Percentiles rank a stretch among this genome's conserved stretches.
phyloP scores from a whole-genome alignment of 257 asterid species.

The Orobanche coerulescens region DNA sequence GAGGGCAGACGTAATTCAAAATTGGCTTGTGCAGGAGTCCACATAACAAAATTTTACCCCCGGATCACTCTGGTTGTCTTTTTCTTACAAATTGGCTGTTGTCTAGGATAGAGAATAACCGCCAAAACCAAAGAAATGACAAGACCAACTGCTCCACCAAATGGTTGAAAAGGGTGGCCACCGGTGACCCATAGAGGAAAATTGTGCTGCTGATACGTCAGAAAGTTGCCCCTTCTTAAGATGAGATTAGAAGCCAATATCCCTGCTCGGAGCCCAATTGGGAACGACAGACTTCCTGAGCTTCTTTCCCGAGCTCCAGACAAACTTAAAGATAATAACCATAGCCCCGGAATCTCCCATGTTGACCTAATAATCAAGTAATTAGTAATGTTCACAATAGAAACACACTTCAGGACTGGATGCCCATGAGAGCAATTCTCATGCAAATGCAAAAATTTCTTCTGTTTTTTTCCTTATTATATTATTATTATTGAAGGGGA shows the following conservation, averaged over 20 bases:
- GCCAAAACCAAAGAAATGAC: conserved; percentile 48
- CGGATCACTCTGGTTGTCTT: conserved; percentile 31
- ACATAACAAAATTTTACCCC: conserved; percentile 18
- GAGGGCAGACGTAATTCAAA: not conserved
- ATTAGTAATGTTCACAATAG: conserved; percentile 13
- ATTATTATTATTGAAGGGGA: not conserved
- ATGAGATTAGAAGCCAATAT: conserved; percentile 54
- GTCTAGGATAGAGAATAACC: conserved; percentile 47
- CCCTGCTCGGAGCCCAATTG: conserved; percentile 85
- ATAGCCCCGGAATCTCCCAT: conserved; percentile 79
- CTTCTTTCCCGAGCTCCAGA: conserved; percentile 72
- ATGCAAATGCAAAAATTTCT: not conserved
- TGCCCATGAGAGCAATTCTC: not conserved
- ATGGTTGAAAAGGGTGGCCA: conserved; percentile 65
- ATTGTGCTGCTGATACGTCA: conserved; percentile 41
- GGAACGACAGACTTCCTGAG: conserved; percentile 70
- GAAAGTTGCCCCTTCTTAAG: conserved; percentile 52
- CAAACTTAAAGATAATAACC: conserved; percentile 69
- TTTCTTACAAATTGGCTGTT: conserved; percentile 23
- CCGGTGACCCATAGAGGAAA: conserved; percentile 64
- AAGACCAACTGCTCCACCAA: conserved; percentile 79
- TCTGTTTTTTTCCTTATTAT: not conserved
- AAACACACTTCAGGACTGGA: conserved; percentile 17
- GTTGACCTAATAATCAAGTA: conserved; percentile 44
- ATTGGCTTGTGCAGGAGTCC: conserved; percentile 12